These are phyloP conservation scores for Diatrype stigma DNA, from an alignment of 2,329 filamentous ascomycete species.

Conservation along the genomic window DNA sequence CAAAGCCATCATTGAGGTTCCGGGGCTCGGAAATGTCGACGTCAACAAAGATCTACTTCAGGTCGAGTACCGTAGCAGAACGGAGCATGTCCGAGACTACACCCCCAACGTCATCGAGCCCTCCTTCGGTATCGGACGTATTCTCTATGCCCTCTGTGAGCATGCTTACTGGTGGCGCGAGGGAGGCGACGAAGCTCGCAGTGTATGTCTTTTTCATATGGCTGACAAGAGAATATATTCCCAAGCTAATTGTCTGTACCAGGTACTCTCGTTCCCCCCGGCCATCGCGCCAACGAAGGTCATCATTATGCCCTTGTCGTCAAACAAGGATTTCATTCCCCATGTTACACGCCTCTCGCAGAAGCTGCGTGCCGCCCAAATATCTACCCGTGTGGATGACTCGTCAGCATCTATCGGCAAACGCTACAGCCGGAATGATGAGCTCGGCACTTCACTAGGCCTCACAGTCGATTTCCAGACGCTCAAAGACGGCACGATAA, in stretches of 20 bases:
- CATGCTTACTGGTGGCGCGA: conserved; percentile 92
- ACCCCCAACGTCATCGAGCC: conserved; percentile 96
- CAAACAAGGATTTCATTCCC: conserved; percentile 76
- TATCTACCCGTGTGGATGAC: conserved; percentile 85
- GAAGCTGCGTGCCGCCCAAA: conserved; percentile 68
- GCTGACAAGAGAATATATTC: conserved; percentile 5
- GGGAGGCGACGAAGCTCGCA: conserved; percentile 76
- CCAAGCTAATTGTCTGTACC: conserved; percentile 1
- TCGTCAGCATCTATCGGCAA: conserved; percentile 91
- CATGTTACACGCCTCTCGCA: conserved; percentile 68
- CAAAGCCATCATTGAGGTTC: conserved; percentile 73
- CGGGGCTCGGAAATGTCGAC: conserved; percentile 68
- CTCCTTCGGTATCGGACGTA: conserved; percentile 94
- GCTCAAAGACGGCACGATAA: conserved; percentile 79
- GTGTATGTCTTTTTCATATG: conserved; percentile 55
- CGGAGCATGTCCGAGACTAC: conserved; percentile 83
- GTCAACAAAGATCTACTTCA: conserved; percentile 74
- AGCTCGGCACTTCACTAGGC: conserved; percentile 89
- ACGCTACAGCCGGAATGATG: conserved; percentile 91
- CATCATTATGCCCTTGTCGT: conserved; percentile 82
- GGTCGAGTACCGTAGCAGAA: conserved; percentile 78
- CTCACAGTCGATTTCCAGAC: conserved; percentile 97
- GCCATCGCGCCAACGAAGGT: conserved; percentile 92
- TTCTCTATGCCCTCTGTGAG: conserved; percentile 89
- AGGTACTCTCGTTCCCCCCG: conserved; percentile 69